These are phyloP conservation scores for Scheffersomyces quercinus DNA, from an alignment of 1,139 yeast species.

Conservation along the genomic window DNA sequence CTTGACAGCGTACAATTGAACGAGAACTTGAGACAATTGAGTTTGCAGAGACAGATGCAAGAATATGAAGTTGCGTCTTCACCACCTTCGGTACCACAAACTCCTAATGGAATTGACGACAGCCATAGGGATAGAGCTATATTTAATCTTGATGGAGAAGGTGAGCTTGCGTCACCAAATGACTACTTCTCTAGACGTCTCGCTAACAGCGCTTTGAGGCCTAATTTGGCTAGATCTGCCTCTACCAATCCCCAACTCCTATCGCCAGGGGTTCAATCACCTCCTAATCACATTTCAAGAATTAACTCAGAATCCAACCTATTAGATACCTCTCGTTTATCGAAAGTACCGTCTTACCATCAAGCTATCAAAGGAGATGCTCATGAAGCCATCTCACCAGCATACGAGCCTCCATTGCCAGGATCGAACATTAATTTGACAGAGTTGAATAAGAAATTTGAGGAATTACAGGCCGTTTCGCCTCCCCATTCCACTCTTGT, in stretches of 20 bases:
- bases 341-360: conserved; percentile 79
- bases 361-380: conserved; percentile 63
- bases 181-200: conserved; percentile 21
- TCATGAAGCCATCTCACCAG: conserved; percentile 58
- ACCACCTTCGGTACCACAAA: conserved; percentile 7
- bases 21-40: conserved; percentile 55
- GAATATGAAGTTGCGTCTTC: conserved; percentile 17
- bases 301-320: conserved; percentile 44
- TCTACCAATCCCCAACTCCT: conserved; percentile 13
- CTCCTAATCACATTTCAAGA: conserved; percentile 60
- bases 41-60: conserved; percentile 48
- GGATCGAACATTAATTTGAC: conserved; percentile 38
- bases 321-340: conserved; percentile 32
- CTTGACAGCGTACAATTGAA: conserved; percentile 46
- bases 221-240: conserved; percentile 5
- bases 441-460: conserved; percentile 26
- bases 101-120: conserved; percentile 1
- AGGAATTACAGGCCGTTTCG: conserved; percentile 11
- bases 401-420: conserved; percentile 58
- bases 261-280: conserved; percentile 46
- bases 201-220: conserved; percentile 4
- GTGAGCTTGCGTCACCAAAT: conserved; percentile 1
- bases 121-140: conserved; percentile 32
- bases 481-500: not conserved
- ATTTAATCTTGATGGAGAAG: conserved; percentile 45